Evolutionary conservation across 495 filamentous ascomycete species (phyloP).

Genomic region (Halenospora varia): DNA sequence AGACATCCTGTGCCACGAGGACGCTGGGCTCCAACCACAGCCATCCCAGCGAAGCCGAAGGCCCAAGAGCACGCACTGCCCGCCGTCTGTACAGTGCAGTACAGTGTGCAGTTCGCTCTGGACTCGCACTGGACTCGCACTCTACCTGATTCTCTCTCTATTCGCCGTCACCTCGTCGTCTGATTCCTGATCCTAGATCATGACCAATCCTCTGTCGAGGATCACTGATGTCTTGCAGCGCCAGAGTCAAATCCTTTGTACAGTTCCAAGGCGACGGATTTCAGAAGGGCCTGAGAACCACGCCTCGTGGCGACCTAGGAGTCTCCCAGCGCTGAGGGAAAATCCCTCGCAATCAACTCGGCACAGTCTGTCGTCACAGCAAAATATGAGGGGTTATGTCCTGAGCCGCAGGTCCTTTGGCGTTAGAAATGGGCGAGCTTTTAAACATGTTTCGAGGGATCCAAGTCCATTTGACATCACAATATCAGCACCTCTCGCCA

Average conservation of each 20-base stretch:
- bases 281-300: neutral
- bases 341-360: constrained; percentile 1
- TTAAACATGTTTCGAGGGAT: neutral
- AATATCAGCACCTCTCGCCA: neutral
- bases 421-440: neutral
- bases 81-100: neutral
- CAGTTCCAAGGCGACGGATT: neutral
- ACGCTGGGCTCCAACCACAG: neutral
- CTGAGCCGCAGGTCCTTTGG: neutral
- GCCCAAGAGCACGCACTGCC: neutral
- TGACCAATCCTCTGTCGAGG: neutral
- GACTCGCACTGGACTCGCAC: neutral
- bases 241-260: constrained; percentile 2
- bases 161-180: neutral
- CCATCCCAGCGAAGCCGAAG: too few relatives aligned
- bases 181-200: neutral
- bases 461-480: neutral
- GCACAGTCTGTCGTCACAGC: constrained; percentile 3
- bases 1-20: neutral
- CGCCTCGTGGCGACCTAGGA: neutral
- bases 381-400: neutral
- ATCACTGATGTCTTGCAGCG: constrained; percentile 14
- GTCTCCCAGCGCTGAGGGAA: neutral
- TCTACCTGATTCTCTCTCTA: neutral
- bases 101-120: neutral